A percentile compares a stretch with the other conserved stretches of the same genome.
Conservation (phyloP, 768 basidiomycete genomes). For the Mycena vitilis region DNA sequence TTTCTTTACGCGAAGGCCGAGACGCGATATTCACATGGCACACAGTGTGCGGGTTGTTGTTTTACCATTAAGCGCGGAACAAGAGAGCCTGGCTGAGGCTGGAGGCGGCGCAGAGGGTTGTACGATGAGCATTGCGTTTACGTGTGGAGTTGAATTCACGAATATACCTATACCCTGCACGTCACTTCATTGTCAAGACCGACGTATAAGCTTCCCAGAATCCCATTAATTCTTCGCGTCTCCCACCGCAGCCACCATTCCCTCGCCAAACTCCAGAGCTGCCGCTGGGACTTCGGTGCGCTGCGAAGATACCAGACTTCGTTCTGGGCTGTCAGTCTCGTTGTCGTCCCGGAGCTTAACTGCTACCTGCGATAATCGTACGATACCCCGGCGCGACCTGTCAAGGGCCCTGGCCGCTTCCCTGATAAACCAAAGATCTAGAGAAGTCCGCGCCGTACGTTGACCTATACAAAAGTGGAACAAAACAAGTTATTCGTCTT, state of each 20-base stretch:
- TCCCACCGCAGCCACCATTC: background rate
- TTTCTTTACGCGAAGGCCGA: background rate
- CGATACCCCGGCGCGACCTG: background rate
- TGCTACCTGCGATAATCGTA: background rate
- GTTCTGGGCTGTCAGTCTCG: no score
- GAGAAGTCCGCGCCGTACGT: background rate
- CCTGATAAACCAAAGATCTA: background rate
- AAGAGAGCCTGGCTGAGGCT: no score
- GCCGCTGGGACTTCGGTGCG: no score
- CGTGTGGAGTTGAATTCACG: background rate
- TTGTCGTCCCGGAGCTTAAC: background rate
- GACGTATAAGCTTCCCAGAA: no score
- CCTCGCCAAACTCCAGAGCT: background rate
- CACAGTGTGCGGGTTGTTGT: conserved; percentile 8
- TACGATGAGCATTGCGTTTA: background rate
- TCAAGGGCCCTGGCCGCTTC: background rate
- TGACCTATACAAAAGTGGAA: background rate
- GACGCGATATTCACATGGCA: conserved; percentile 26
- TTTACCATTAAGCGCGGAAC: background rate
- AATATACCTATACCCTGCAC: conserved; percentile 7
- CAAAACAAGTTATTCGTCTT: no score
- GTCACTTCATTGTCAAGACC: conserved; percentile 6
- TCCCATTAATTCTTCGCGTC: no score
- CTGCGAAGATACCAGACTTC: no score
- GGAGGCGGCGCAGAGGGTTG: background rate